Percentiles rank a stretch among this genome's conserved stretches.
These are phyloP conservation scores for Alternaria metachromatica DNA, from an alignment of 2,329 filamentous ascomycete genomes.

Conservation along the genomic window DNA sequence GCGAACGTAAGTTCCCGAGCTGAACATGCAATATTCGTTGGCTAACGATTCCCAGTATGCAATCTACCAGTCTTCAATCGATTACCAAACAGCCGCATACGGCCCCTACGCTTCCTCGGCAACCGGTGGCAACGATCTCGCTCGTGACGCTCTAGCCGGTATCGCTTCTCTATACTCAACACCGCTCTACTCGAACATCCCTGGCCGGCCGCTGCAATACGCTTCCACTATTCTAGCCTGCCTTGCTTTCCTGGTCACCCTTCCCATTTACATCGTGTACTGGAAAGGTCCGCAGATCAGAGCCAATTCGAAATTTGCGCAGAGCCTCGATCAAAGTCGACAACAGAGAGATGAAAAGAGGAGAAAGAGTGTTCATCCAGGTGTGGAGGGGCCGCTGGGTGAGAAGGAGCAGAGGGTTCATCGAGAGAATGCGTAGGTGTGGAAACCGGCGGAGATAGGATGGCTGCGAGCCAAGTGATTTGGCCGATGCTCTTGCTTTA, in stretches of 20 bases:
- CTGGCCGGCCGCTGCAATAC: slow-evolving; percentile 56
- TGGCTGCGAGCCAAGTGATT: background rate
- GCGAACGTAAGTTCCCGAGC: slow-evolving; percentile 59
- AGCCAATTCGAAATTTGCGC: slow-evolving; percentile 60
- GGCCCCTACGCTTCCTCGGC: slow-evolving; percentile 76
- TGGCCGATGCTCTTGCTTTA: background rate
- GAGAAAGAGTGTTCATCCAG: slow-evolving; percentile 33
- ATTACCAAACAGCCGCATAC: slow-evolving; percentile 78
- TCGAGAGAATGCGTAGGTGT: slow-evolving; percentile 6
- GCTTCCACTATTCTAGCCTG: slow-evolving; percentile 62
- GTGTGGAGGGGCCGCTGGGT: slow-evolving; percentile 1
- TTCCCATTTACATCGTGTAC: slow-evolving; percentile 64
- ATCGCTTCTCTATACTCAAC: slow-evolving; percentile 72
- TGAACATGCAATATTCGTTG: no score
- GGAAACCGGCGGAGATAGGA: no score
- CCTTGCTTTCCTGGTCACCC: slow-evolving; percentile 57
- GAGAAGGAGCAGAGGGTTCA: slow-evolving; percentile 11
- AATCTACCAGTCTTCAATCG: slow-evolving; percentile 78
- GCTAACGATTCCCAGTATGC: slow-evolving; percentile 53
- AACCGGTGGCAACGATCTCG: slow-evolving; percentile 77
- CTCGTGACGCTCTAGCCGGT: slow-evolving; percentile 75
- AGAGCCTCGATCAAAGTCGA: slow-evolving; percentile 47
- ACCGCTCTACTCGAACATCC: slow-evolving; percentile 52
- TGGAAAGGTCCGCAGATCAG: slow-evolving; percentile 62
- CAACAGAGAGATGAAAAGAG: slow-evolving; percentile 37